These are phyloP conservation scores for Rhypophila decipiens DNA, from an alignment of 495 filamentous ascomycete species.

Conservation along the genomic window DNA sequence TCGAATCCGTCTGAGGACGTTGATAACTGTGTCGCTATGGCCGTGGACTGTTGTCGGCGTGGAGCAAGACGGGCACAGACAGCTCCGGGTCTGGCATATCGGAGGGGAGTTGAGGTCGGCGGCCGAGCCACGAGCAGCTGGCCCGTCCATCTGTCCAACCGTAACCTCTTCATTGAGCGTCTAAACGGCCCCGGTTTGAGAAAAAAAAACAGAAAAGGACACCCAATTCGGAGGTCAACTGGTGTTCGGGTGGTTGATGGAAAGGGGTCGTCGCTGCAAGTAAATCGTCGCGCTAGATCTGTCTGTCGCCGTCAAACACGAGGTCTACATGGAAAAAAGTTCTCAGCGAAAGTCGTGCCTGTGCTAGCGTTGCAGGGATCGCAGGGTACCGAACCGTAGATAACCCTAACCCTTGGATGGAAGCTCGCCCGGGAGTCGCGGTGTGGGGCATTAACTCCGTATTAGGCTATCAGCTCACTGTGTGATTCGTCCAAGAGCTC, in stretches of 20 bases:
- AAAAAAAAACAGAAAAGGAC: slow-evolving; percentile 1
- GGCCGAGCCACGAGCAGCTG: slow-evolving; percentile 28
- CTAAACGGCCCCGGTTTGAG: too few relatives aligned
- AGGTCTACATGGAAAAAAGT: slow-evolving; percentile 20
- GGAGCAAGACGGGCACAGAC: neutral
- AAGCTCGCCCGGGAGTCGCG: neutral
- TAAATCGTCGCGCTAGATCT: neutral
- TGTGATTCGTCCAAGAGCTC: too few relatives aligned
- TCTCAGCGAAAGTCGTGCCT: slow-evolving; percentile 15
- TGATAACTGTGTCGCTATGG: slow-evolving; percentile 5
- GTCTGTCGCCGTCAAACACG: slow-evolving; percentile 16
- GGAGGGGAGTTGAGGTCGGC: slow-evolving; percentile 14
- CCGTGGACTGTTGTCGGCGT: neutral
- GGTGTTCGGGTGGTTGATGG: slow-evolving; percentile 3
- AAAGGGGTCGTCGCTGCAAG: slow-evolving; percentile 7
- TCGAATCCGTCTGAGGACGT: slow-evolving; percentile 15
- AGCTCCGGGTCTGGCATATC: slow-evolving; percentile 11
- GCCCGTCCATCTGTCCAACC: slow-evolving; percentile 28
- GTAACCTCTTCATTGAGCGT: slow-evolving; percentile 38
- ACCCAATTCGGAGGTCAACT: slow-evolving; percentile 2
- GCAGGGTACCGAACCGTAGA: slow-evolving; percentile 6
- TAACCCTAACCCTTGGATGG: slow-evolving; percentile 23
- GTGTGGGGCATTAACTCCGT: neutral
- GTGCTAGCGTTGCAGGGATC: slow-evolving; percentile 15
- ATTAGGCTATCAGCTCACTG: too few relatives aligned